These are phyloP conservation scores for Madurella mycetomatis DNA, from an alignment of 2,329 filamentous ascomycete species.

Conservation along the genomic window DNA sequence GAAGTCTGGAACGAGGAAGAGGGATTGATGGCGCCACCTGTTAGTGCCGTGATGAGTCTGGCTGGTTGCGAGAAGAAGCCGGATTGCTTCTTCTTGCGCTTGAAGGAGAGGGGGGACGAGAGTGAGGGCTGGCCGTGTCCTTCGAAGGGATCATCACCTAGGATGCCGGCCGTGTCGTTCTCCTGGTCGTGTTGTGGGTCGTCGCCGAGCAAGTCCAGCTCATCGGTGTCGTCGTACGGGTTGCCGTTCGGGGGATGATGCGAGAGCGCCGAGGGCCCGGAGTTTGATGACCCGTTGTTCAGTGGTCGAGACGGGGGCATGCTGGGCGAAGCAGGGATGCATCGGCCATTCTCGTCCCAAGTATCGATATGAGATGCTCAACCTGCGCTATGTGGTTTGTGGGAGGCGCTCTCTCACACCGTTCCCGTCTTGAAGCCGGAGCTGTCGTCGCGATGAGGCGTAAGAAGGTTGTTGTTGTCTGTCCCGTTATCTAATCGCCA, in stretches of 20 bases:
- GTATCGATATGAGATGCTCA: no score
- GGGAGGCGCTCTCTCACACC: not conserved
- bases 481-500: constrained; percentile 14
- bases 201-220: constrained; percentile 41
- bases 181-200: constrained; percentile 36
- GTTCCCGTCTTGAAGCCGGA: not conserved
- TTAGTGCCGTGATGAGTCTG: constrained; percentile 47
- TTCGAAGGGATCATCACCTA: constrained; percentile 53
- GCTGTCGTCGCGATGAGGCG: not conserved
- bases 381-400: no score
- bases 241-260: not conserved
- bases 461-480: not conserved
- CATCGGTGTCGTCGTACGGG: constrained; percentile 33
- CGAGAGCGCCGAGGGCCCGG: constrained; percentile 4
- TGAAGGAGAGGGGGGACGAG: constrained; percentile 60
- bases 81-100: constrained; percentile 58
- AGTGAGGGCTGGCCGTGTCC: constrained; percentile 36
- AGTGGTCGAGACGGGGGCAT: constrained; percentile 19
- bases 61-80: constrained; percentile 43
- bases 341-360: constrained; percentile 10
- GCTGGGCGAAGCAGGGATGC: not conserved
- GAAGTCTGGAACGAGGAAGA: not conserved
- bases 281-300: constrained; percentile 19
- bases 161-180: constrained; percentile 35
- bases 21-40: constrained; percentile 33